Conservation (phyloP, 1,284 basidiomycete genomes). For the Rhizoctonia solani region DNA sequence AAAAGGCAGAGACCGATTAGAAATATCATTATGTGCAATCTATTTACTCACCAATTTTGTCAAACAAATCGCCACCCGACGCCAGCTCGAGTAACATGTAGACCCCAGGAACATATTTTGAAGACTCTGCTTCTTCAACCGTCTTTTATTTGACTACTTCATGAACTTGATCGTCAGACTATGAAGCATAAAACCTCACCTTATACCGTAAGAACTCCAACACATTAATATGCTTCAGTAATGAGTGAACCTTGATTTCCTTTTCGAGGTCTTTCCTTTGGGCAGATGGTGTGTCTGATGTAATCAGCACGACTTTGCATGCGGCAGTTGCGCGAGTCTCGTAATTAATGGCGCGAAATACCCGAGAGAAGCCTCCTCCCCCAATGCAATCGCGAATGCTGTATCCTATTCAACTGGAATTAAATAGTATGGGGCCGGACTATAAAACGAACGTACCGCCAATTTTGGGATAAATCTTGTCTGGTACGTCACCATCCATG, state of each 20-base stretch:
- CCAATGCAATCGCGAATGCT: conserved; percentile 66
- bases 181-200: neutral
- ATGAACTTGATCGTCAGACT: neutral
- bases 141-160: conserved; percentile 65
- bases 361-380: conserved; percentile 79
- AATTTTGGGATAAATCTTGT: conserved; percentile 25
- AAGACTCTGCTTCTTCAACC: conserved; percentile 67
- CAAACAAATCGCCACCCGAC: conserved; percentile 93
- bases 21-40: neutral
- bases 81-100: conserved; percentile 95
- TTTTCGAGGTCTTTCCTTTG: conserved; percentile 85
- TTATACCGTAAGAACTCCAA: conserved; percentile 64
- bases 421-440: neutral
- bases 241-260: conserved; percentile 89
- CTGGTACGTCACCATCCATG: conserved; percentile 9
- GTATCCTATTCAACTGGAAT: neutral
- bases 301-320: conserved; percentile 80
- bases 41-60: conserved; percentile 85
- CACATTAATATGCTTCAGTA: conserved; percentile 80
- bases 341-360: conserved; percentile 78
- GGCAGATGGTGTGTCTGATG: conserved; percentile 59
- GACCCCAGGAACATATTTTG: conserved; percentile 71
- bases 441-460: neutral
- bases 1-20: neutral
- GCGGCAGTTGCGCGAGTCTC: conserved; percentile 71